phyloP scores from a whole-genome alignment of 2,329 filamentous ascomycete genomes.

The Aspergillus flavus region DNA sequence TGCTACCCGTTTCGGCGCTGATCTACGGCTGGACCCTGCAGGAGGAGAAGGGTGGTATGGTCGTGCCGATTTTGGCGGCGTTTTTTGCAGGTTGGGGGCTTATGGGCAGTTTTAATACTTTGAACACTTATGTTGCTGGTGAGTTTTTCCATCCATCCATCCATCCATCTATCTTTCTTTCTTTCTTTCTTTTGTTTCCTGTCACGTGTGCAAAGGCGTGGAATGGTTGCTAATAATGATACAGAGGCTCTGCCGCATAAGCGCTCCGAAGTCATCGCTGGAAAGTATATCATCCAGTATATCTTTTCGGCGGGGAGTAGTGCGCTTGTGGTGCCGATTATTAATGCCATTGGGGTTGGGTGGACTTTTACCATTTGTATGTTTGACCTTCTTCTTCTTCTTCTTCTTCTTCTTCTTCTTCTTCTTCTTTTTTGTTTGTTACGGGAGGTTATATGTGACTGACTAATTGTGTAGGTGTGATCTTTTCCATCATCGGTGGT shows the following conservation, averaged over 20 bases:
- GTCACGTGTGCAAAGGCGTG: neutral
- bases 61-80: constrained; percentile 67
- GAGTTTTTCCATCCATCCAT: neutral
- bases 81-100: constrained; percentile 73
- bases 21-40: constrained; percentile 70
- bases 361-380: constrained; percentile 76
- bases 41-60: constrained; percentile 55
- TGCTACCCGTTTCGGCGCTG: constrained; percentile 65
- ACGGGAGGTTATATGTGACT: neutral
- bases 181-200: neutral
- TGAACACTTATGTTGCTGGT: constrained; percentile 68
- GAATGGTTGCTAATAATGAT: constrained; percentile 67
- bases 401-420: constrained; percentile 44
- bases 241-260: constrained; percentile 46
- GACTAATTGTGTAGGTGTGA: constrained; percentile 24
- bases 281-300: constrained; percentile 79
- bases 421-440: too few relatives aligned
- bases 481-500: constrained; percentile 32
- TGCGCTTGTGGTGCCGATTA: constrained; percentile 71
- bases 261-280: constrained; percentile 74
- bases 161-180: neutral
- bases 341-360: constrained; percentile 73
- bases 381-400: constrained; percentile 25
- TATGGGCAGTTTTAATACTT: constrained; percentile 71
- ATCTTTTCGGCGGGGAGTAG: constrained; percentile 71